Evolutionary conservation across 75 land plant species (phyloP).

Genomic region (Cupressus sempervirens): DNA sequence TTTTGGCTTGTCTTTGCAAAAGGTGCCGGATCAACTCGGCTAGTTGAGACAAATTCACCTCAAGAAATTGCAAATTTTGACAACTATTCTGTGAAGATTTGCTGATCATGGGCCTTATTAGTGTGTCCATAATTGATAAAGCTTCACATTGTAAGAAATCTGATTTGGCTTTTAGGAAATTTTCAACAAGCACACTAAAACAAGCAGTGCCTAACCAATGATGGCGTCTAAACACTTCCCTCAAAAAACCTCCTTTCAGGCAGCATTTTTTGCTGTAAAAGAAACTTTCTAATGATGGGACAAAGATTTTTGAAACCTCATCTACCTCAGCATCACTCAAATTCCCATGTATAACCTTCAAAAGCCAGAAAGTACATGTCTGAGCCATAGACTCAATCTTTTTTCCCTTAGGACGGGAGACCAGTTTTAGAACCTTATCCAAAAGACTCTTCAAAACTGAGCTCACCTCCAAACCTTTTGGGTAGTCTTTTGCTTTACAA

Average conservation of each 20-base stretch:
- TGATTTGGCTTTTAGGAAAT: slow-evolving; percentile 47
- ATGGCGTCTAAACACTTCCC: slow-evolving; percentile 55
- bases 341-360: slow-evolving; percentile 66
- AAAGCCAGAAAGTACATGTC: slow-evolving; percentile 61
- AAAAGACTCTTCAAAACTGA: slow-evolving; percentile 44
- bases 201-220: slow-evolving; percentile 55
- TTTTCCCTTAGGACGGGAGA: slow-evolving; percentile 45
- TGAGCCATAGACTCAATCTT: slow-evolving; percentile 54
- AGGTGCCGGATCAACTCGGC: slow-evolving; percentile 41
- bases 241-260: slow-evolving; percentile 52
- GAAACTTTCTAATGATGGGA: slow-evolving; percentile 35
- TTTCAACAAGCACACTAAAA: slow-evolving; percentile 61
- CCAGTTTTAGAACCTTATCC: slow-evolving; percentile 55
- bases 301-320: slow-evolving; percentile 31
- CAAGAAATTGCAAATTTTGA: slow-evolving; percentile 24
- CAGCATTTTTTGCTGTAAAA: slow-evolving; percentile 63
- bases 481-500: slow-evolving; percentile 75
- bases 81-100: slow-evolving; percentile 20
- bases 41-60: slow-evolving; percentile 38
- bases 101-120: slow-evolving; percentile 37
- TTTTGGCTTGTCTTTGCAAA: slow-evolving; percentile 52
- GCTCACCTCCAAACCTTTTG: slow-evolving; percentile 55
- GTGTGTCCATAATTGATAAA: slow-evolving; percentile 41
- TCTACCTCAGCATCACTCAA: slow-evolving; percentile 30
- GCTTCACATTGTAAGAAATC: slow-evolving; percentile 64